Conservation (phyloP, 2,329 filamentous ascomycete species). For the Aureobasidium sp. region DNA sequence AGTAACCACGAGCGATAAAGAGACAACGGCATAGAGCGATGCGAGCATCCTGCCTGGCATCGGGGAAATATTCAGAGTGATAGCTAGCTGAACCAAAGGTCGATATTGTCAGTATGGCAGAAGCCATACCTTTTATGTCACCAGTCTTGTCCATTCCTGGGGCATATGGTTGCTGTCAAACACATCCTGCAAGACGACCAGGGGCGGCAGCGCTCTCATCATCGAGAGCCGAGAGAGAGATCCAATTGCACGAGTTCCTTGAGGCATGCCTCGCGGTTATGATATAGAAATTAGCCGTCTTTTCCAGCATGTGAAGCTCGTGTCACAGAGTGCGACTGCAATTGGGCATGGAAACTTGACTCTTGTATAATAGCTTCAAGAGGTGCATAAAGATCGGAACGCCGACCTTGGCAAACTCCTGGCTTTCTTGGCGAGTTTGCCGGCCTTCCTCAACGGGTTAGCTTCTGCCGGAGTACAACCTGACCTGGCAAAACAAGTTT, state of each 20-base stretch:
- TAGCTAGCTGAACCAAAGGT: too few relatives aligned
- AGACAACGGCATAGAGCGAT: neutral
- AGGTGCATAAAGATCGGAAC: neutral
- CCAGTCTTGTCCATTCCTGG: too few relatives aligned
- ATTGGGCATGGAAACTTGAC: neutral
- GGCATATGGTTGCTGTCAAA: too few relatives aligned
- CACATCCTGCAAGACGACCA: too few relatives aligned
- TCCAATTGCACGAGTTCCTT: neutral
- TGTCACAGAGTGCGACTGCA: neutral
- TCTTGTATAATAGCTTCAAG: neutral
- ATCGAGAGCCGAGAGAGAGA: neutral
- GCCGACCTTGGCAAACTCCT: neutral
- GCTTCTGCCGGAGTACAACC: neutral
- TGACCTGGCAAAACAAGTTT: too few relatives aligned
- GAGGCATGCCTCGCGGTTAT: neutral
- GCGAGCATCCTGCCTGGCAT: neutral
- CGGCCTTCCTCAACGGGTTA: slow-evolving; percentile 1
- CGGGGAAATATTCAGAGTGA: too few relatives aligned
- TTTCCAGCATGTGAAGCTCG: neutral
- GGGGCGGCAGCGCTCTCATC: too few relatives aligned
- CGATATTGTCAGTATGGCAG: too few relatives aligned
- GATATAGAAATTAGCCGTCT: too few relatives aligned
- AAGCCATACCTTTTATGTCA: too few relatives aligned
- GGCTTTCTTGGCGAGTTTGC: neutral
- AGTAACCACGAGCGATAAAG: neutral